phyloP scores from a whole-genome alignment of 176 grass and related monocot genomes.

The Phoenix dactylifera region DNA sequence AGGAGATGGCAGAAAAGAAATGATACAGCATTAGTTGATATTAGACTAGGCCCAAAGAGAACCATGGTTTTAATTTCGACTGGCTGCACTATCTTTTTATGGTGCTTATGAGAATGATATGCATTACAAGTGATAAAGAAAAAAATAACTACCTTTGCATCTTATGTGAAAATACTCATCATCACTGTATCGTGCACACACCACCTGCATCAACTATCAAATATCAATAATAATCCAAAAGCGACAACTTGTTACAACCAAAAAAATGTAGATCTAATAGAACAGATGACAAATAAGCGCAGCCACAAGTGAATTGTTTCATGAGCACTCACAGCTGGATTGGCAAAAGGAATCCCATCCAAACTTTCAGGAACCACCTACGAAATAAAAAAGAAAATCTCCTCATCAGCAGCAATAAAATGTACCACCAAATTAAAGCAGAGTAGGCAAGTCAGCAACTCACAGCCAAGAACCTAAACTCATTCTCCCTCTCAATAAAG shows the following conservation, averaged over 20 bases:
- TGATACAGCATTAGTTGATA: too few relatives aligned
- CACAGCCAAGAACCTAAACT: conserved; percentile 89
- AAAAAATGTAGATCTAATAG: background rate
- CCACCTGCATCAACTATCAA: conserved; percentile 36
- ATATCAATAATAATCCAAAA: conserved; percentile 4
- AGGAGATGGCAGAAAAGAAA: too few relatives aligned
- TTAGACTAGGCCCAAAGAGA: too few relatives aligned
- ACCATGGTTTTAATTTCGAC: too few relatives aligned
- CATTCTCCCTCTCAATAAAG: conserved; percentile 85
- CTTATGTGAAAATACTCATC: conserved; percentile 84
- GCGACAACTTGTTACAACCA: background rate
- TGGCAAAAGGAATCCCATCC: conserved; percentile 52
- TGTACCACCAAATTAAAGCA: conserved; percentile 12
- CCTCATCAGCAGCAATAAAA: background rate
- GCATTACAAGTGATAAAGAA: background rate
- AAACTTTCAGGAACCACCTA: conserved; percentile 70
- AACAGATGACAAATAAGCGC: conserved; percentile 3
- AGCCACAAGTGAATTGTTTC: background rate
- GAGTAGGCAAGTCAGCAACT: conserved; percentile 5
- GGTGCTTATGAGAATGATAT: too few relatives aligned
- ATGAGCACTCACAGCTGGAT: conserved; percentile 52
- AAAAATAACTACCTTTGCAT: conserved; percentile 64
- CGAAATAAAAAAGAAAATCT: background rate
- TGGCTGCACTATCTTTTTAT: too few relatives aligned
- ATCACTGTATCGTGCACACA: conserved; percentile 70